Evolutionary conservation across 2,329 filamentous ascomycete species (phyloP).

Genomic region (Fonsecaea pedrosoi): DNA sequence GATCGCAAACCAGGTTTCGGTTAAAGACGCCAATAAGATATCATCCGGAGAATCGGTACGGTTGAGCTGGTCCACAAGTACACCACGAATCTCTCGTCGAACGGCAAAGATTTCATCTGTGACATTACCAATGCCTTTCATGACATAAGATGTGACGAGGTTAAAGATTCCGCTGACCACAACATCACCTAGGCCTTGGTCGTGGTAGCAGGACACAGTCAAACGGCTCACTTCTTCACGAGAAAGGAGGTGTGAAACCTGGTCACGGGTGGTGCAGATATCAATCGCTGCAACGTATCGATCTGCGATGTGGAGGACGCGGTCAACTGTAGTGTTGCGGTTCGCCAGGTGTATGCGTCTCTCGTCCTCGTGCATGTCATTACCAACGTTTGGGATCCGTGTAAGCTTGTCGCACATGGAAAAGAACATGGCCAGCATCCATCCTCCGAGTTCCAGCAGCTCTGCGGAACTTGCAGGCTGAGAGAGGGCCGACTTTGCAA

Average conservation of each 20-base stretch:
- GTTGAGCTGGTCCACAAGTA: slow-evolving; percentile 23
- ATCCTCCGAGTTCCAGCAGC: slow-evolving; percentile 24
- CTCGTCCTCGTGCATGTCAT: slow-evolving; percentile 3
- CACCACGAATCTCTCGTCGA: slow-evolving; percentile 16
- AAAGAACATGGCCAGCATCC: slow-evolving; percentile 32
- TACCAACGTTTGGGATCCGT: slow-evolving; percentile 9
- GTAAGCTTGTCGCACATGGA: slow-evolving; percentile 26
- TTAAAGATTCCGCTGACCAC: slow-evolving; percentile 19
- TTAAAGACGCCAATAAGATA: slow-evolving; percentile 23
- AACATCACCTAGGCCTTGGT: slow-evolving; percentile 13
- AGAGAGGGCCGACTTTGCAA: slow-evolving; percentile 22
- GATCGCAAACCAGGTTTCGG: slow-evolving; percentile 32
- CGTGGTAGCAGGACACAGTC: slow-evolving; percentile 9
- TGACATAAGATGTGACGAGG: slow-evolving; percentile 27
- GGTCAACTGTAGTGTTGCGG: slow-evolving; percentile 13
- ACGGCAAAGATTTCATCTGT: slow-evolving; percentile 4
- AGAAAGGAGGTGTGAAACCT: slow-evolving; percentile 23
- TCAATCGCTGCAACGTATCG: slow-evolving; percentile 24
- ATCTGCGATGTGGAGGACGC: slow-evolving; percentile 21
- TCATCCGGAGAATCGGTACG: slow-evolving; percentile 12
- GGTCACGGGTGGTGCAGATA: slow-evolving; percentile 25
- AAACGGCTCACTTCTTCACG: slow-evolving; percentile 16
- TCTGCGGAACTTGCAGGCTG: slow-evolving; percentile 10
- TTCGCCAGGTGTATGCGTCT: slow-evolving; percentile 18
- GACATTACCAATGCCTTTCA: slow-evolving; percentile 15